These are phyloP conservation scores for Athelia psychrophila DNA, from an alignment of 1,284 basidiomycete species.

Conservation along the genomic window DNA sequence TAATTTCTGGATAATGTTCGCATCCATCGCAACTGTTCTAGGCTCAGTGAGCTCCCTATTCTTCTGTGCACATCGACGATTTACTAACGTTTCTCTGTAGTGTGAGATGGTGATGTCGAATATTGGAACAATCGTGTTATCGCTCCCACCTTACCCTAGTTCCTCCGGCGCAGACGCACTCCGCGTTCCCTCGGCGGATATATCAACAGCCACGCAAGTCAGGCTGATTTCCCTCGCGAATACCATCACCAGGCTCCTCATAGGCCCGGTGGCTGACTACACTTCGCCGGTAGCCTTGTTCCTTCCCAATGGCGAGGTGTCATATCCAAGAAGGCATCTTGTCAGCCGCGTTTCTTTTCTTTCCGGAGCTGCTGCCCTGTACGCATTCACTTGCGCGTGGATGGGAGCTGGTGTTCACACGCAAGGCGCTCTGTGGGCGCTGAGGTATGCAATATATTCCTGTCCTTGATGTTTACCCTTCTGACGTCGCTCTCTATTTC, in stretches of 20 bases:
- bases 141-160: constrained; percentile 41
- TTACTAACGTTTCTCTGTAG: constrained; percentile 44
- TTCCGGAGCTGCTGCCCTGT: constrained; percentile 41
- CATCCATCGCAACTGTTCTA: constrained; percentile 33
- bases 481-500: constrained; percentile 7
- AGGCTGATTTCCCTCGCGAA: constrained; percentile 66
- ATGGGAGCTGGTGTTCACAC: constrained; percentile 45
- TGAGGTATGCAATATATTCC: constrained; percentile 45
- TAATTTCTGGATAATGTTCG: constrained; percentile 55
- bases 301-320: constrained; percentile 32
- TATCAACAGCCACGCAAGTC: constrained; percentile 57
- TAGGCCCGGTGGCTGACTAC: constrained; percentile 68
- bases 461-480: constrained; percentile 3
- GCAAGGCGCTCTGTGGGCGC: constrained; percentile 51
- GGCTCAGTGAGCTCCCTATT: constrained; percentile 39
- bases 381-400: constrained; percentile 52
- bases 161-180: constrained; percentile 15
- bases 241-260: constrained; percentile 65
- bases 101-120: constrained; percentile 81
- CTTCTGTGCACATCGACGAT: constrained; percentile 7
- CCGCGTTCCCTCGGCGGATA: constrained; percentile 22
- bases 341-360: constrained; percentile 64
- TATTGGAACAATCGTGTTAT: constrained; percentile 70
- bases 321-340: constrained; percentile 44
- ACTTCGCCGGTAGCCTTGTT: constrained; percentile 55